A percentile compares a stretch with the other conserved stretches of the same genome.
These are phyloP conservation scores for Macrotyloma uniflorum DNA, from an alignment of 306 rosid genomes.

Conservation along the genomic window DNA sequence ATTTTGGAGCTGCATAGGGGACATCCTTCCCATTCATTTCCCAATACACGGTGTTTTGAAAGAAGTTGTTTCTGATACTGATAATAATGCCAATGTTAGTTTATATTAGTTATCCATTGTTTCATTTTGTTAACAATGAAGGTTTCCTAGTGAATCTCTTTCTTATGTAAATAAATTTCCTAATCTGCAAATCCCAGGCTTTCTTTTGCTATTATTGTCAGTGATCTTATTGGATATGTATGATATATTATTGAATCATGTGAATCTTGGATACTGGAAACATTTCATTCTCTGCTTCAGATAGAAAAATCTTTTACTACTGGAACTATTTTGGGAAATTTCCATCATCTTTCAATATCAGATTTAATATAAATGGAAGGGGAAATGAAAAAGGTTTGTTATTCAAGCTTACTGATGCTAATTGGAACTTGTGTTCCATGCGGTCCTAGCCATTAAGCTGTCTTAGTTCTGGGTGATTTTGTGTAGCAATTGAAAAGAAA, in stretches of 20 bases:
- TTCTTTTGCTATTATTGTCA: not conserved
- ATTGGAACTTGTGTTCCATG: slow-evolving; percentile 22
- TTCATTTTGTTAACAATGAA: not conserved
- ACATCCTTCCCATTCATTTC: not conserved
- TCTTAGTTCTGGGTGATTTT: slow-evolving; percentile 8
- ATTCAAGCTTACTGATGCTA: not conserved
- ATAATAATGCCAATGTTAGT: not conserved
- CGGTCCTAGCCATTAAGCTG: slow-evolving; percentile 6
- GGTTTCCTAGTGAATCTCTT: not conserved
- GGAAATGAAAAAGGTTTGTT: not conserved
- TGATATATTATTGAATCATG: slow-evolving; percentile 20
- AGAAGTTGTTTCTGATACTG: not conserved
- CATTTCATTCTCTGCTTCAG: not conserved
- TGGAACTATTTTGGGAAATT: slow-evolving; percentile 11
- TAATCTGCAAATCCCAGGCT: not conserved
- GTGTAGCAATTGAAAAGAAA: not conserved
- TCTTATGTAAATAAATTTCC: not conserved
- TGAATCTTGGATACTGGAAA: not conserved
- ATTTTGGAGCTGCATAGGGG: not conserved
- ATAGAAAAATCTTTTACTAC: slow-evolving; percentile 20
- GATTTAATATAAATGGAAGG: slow-evolving; percentile 15
- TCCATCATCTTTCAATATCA: not conserved
- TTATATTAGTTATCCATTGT: not conserved
- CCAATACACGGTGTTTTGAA: not conserved
- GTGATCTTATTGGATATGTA: not conserved